A percentile compares a stretch with the other conserved stretches of the same genome.
phyloP scores from a whole-genome alignment of 2,329 filamentous ascomycete genomes.

The Apiospora rasikravindrae region DNA sequence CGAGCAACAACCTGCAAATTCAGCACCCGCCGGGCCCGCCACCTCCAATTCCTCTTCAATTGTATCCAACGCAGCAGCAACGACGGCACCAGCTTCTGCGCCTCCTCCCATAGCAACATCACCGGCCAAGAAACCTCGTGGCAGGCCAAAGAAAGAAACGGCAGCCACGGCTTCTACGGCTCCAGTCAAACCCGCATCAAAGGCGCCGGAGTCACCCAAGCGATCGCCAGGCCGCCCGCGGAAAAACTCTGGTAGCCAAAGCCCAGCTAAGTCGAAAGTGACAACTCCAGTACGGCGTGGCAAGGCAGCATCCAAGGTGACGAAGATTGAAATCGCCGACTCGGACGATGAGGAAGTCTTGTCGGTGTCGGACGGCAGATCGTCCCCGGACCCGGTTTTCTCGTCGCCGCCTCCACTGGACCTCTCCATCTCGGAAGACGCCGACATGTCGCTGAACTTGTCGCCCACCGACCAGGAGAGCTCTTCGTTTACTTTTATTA shows the following conservation, averaged over 20 bases:
- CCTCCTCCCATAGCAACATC: not conserved
- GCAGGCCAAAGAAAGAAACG: conserved; percentile 26
- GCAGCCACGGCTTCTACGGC: conserved; percentile 7
- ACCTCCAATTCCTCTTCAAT: not conserved
- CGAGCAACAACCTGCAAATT: conserved; percentile 50
- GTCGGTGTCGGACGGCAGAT: conserved; percentile 40
- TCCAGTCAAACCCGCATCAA: not conserved
- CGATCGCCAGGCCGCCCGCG: conserved; percentile 48
- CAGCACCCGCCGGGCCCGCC: not conserved
- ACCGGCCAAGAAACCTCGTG: conserved; percentile 21
- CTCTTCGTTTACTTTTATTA: conserved; percentile 57
- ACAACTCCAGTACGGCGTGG: conserved; percentile 23
- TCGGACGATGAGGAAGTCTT: conserved; percentile 48
- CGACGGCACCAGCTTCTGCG: not conserved
- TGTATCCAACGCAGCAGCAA: not conserved
- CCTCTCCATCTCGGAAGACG: conserved; percentile 47
- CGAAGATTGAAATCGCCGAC: conserved; percentile 61
- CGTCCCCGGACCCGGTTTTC: conserved; percentile 45
- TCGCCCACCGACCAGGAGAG: conserved; percentile 49
- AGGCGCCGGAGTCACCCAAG: not conserved
- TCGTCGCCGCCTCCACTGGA: conserved; percentile 51
- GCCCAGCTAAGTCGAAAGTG: conserved; percentile 22
- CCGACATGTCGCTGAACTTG: conserved; percentile 50
- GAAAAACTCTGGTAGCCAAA: conserved; percentile 37
- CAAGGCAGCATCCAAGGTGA: conserved; percentile 28